Percentiles rank a stretch among this genome's conserved stretches.
Conservation (phyloP, 768 basidiomycete species). For the Hypholoma sublateritium region DNA sequence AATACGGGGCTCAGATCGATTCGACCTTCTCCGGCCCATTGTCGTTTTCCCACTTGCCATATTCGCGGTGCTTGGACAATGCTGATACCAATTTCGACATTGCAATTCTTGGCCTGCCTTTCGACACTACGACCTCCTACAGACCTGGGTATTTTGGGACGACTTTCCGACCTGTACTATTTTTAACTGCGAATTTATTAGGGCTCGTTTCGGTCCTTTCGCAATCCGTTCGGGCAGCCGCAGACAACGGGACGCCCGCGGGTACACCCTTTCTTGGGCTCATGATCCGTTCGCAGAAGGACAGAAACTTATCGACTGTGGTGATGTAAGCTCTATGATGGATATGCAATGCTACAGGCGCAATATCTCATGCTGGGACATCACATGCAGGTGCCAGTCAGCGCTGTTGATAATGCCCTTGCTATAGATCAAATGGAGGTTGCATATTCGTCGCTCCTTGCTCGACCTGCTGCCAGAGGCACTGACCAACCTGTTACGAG, state of each 20-base stretch:
- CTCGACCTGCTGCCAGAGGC: slow-evolving; percentile 45
- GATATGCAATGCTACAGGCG: neutral
- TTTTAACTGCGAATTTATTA: slow-evolving; percentile 21
- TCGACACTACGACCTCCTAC: slow-evolving; percentile 72
- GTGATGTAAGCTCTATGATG: slow-evolving; percentile 53
- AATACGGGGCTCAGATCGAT: slow-evolving; percentile 77
- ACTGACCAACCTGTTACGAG: slow-evolving; percentile 36
- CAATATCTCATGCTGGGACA: neutral
- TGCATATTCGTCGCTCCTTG: slow-evolving; percentile 75
- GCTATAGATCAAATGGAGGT: slow-evolving; percentile 88
- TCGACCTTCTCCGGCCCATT: slow-evolving; percentile 78
- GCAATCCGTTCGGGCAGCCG: slow-evolving; percentile 82
- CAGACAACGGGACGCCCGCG: slow-evolving; percentile 53
- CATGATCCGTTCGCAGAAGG: slow-evolving; percentile 62
- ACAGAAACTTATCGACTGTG: slow-evolving; percentile 74
- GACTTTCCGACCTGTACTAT: neutral
- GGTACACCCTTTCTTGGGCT: slow-evolving; percentile 74
- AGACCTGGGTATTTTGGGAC: slow-evolving; percentile 42
- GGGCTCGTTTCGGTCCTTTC: slow-evolving; percentile 86
- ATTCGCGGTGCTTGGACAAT: slow-evolving; percentile 68
- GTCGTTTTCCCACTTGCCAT: slow-evolving; percentile 82
- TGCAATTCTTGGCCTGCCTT: slow-evolving; percentile 78
- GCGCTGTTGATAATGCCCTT: slow-evolving; percentile 78
- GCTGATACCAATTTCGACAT: slow-evolving; percentile 60
- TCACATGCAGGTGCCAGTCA: slow-evolving; percentile 61